Percentiles rank a stretch among this genome's conserved stretches.
phyloP scores from a whole-genome alignment of 1,284 basidiomycete species.

The Wallemia hederae region DNA sequence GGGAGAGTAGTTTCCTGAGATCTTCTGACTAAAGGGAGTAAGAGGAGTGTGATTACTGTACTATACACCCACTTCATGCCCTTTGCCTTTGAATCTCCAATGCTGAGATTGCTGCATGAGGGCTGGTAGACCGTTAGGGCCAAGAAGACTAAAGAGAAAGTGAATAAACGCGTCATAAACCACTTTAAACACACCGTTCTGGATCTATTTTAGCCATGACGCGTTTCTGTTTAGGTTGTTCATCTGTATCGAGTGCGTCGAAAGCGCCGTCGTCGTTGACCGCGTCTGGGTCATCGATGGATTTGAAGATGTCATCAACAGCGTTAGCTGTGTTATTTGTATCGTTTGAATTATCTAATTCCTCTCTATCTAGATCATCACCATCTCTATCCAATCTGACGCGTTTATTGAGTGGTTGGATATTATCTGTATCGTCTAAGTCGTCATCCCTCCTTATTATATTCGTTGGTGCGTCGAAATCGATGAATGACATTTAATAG shows the following conservation, averaged over 20 bases:
- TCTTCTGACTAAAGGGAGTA: conserved; percentile 30
- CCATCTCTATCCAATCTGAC: neutral
- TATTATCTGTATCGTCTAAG: neutral
- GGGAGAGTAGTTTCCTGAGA: conserved; percentile 39
- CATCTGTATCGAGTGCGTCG: conserved; percentile 16
- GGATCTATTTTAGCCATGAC: conserved; percentile 36
- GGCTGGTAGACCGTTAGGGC: conserved; percentile 40
- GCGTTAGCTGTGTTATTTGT: too few species aligned
- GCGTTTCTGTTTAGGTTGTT: conserved; percentile 23
- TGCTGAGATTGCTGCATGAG: conserved; percentile 39
- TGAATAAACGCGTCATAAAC: neutral
- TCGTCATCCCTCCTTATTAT: neutral
- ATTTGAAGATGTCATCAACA: conserved; percentile 32
- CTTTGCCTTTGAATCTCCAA: conserved; percentile 55
- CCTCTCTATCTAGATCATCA: too few species aligned
- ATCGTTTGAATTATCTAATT: too few species aligned
- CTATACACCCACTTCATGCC: conserved; percentile 79
- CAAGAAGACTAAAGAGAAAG: conserved; percentile 23
- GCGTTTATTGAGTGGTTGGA: neutral
- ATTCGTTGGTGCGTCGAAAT: neutral
- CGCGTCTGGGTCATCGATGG: conserved; percentile 22
- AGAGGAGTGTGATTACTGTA: conserved; percentile 14
- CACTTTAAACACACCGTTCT: conserved; percentile 18
- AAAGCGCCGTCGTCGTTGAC: conserved; percentile 11
- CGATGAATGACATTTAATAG: neutral